Evolutionary conservation across 2,329 filamentous ascomycete genomes (phyloP).

Genomic region (Pestalotiopsis sp.): DNA sequence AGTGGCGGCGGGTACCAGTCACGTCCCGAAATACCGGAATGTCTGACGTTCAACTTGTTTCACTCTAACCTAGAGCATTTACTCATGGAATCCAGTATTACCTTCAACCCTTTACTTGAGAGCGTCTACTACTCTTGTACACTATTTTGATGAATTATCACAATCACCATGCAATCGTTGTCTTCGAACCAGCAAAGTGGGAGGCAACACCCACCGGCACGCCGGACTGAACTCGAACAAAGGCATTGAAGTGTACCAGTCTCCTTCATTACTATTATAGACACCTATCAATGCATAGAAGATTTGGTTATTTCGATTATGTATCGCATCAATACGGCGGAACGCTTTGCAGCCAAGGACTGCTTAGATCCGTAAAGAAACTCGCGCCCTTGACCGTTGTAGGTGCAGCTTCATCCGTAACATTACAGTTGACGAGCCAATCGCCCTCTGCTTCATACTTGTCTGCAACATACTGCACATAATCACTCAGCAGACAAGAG

Average conservation of each 20-base stretch:
- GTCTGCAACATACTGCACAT: constrained; percentile 44
- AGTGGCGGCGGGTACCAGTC: background rate
- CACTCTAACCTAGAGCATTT: background rate
- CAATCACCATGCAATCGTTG: too few species aligned
- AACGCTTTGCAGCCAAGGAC: constrained; percentile 36
- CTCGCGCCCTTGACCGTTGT: constrained; percentile 47
- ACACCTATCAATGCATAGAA: too few species aligned
- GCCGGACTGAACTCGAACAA: too few species aligned
- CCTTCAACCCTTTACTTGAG: too few species aligned
- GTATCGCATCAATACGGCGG: constrained; percentile 16
- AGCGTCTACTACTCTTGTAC: too few species aligned
- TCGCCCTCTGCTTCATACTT: constrained; percentile 52
- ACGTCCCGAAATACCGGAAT: background rate
- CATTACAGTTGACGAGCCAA: constrained; percentile 52
- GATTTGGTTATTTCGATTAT: too few species aligned
- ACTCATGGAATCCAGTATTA: background rate
- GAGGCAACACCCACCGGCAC: too few species aligned
- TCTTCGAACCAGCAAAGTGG: too few species aligned
- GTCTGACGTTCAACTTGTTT: background rate
- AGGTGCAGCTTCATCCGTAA: constrained; percentile 41
- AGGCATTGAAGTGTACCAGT: too few species aligned
- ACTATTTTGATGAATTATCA: too few species aligned
- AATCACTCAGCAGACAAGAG: constrained; percentile 52
- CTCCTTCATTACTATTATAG: too few species aligned
- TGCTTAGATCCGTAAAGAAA: constrained; percentile 50